Percentiles rank a stretch among this genome's conserved stretches.
These are phyloP conservation scores for Apiospora aurea DNA, from an alignment of 2,329 filamentous ascomycete genomes.

Conservation along the genomic window DNA sequence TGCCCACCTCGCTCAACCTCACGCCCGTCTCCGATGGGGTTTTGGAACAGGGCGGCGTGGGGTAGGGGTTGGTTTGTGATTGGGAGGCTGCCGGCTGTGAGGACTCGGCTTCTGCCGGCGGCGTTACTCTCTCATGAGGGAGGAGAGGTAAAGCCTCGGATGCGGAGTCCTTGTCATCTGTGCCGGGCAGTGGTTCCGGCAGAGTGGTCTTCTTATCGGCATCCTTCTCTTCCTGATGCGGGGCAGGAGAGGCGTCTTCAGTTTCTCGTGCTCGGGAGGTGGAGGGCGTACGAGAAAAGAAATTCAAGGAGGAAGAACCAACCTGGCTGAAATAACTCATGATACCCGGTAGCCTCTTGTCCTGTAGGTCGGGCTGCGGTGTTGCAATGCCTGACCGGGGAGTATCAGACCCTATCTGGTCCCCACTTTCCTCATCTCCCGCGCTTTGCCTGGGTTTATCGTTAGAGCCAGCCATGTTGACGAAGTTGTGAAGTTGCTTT, in stretches of 20 bases:
- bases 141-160: slow-evolving; percentile 44
- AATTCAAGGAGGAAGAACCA: slow-evolving; percentile 81
- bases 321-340: slow-evolving; percentile 99
- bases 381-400: slow-evolving; percentile 92
- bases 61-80: slow-evolving; percentile 54
- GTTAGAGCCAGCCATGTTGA: slow-evolving; percentile 56
- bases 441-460: slow-evolving; percentile 59
- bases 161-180: slow-evolving; percentile 35
- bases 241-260: slow-evolving; percentile 43
- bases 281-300: slow-evolving; percentile 49
- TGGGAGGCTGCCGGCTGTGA: slow-evolving; percentile 39
- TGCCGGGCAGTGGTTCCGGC: slow-evolving; percentile 34
- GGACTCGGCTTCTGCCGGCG: slow-evolving; percentile 40
- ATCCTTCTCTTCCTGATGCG: slow-evolving; percentile 44
- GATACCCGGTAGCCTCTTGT: slow-evolving; percentile 95
- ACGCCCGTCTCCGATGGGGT: slow-evolving; percentile 52
- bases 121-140: slow-evolving; percentile 48
- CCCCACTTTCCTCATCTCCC: slow-evolving; percentile 73
- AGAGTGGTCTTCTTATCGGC: slow-evolving; percentile 29
- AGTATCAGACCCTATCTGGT: slow-evolving; percentile 83
- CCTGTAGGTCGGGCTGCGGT: slow-evolving; percentile 89
- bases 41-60: slow-evolving; percentile 64
- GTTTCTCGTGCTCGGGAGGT: slow-evolving; percentile 49
- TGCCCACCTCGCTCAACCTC: slow-evolving; percentile 50
- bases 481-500: slow-evolving; percentile 18